A percentile compares a stretch with the other conserved stretches of the same genome.
phyloP scores from a whole-genome alignment of 1,284 basidiomycete genomes.

The Tilletia horrida region DNA sequence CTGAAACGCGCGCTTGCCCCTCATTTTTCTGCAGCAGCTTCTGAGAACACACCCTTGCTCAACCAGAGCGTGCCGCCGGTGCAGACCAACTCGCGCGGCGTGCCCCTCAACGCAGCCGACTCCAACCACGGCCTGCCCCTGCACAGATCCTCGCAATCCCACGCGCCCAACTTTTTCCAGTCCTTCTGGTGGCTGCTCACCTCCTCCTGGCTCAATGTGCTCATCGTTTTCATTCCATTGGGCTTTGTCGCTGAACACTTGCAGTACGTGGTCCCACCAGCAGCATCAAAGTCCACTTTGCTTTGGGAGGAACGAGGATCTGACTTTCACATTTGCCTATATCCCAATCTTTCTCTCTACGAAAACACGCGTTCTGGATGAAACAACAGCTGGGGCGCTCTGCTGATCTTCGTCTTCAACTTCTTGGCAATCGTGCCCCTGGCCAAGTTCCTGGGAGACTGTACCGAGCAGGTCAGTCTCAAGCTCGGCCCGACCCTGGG shows the following conservation, averaged over 20 bases:
- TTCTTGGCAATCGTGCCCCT: slow-evolving; percentile 54
- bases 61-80: neutral
- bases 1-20: neutral
- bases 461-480: slow-evolving; percentile 50
- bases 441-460: slow-evolving; percentile 53
- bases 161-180: slow-evolving; percentile 27
- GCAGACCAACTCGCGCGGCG: slow-evolving; percentile 5
- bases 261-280: no score
- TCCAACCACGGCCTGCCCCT: slow-evolving; percentile 17
- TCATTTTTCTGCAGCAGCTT: neutral
- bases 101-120: slow-evolving; percentile 15
- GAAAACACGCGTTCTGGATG: no score
- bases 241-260: slow-evolving; percentile 45
- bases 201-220: slow-evolving; percentile 45
- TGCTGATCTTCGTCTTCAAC: slow-evolving; percentile 50
- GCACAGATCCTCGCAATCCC: slow-evolving; percentile 1
- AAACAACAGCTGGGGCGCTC: slow-evolving; percentile 49
- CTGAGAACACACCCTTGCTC: slow-evolving; percentile 13
- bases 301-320: no score
- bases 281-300: no score
- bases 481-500: slow-evolving; percentile 50
- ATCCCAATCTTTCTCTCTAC: no score
- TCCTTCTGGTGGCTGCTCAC: slow-evolving; percentile 49
- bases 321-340: no score
- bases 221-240: slow-evolving; percentile 53